Conservation (phyloP, 495 filamentous ascomycete species). For the Penicillium fimorum region DNA sequence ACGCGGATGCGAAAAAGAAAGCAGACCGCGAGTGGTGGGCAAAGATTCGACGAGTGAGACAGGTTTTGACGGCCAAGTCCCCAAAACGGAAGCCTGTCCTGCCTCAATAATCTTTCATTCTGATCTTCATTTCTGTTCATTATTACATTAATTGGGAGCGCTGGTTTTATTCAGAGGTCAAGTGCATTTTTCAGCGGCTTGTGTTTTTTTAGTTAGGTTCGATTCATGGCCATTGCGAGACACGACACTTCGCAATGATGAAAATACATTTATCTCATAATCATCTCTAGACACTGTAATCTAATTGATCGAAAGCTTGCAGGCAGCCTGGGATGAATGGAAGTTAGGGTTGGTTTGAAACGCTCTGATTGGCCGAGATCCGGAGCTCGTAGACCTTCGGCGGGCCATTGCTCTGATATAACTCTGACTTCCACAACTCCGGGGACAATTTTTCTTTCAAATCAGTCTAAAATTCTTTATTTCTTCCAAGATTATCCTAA, state of each 20-base stretch:
- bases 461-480: no score
- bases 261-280: not conserved
- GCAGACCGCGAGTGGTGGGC: conserved; percentile 54
- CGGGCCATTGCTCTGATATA: not conserved
- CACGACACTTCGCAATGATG: not conserved
- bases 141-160: conserved; percentile 11
- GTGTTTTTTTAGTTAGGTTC: not conserved
- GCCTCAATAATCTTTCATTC: not conserved
- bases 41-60: conserved; percentile 49
- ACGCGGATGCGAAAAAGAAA: conserved; percentile 38
- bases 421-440: conserved; percentile 3
- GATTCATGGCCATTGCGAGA: conserved; percentile 1
- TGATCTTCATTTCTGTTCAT: conserved; percentile 8
- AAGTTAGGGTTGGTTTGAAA: conserved; percentile 1
- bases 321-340: not conserved
- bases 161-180: conserved; percentile 6
- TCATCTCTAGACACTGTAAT: not conserved
- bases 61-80: conserved; percentile 45
- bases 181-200: conserved; percentile 17
- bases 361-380: conserved; percentile 8
- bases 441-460: not conserved
- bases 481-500: not conserved
- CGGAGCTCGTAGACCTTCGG: conserved; percentile 3
- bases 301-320: not conserved
- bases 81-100: conserved; percentile 29